Conservation (phyloP, 2,329 filamentous ascomycete species). For the Pyricularia pennisetigena region DNA sequence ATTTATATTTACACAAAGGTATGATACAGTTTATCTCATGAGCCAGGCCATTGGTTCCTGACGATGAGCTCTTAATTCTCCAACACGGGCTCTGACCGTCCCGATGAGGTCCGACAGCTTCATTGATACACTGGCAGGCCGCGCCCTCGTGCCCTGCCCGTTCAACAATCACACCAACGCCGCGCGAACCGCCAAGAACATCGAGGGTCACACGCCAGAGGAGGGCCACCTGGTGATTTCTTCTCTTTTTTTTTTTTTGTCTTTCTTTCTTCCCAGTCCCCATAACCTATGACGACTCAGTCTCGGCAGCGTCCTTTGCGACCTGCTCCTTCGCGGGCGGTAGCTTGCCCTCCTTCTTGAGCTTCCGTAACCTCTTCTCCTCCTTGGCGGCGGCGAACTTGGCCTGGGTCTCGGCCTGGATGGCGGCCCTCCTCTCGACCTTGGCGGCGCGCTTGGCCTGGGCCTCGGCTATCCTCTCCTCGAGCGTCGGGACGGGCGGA, state of each 20-base stretch:
- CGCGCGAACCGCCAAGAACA: background rate
- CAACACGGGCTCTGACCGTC: background rate
- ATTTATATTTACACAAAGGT: background rate
- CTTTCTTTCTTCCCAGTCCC: background rate
- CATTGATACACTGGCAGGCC: background rate
- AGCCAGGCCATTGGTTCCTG: background rate
- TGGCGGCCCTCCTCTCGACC: slow-evolving; percentile 37
- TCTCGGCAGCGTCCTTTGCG: background rate
- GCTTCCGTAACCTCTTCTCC: background rate
- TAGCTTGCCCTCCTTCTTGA: slow-evolving; percentile 2
- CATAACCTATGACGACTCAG: background rate
- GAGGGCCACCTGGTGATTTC: background rate
- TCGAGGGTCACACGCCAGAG: background rate
- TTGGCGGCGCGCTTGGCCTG: slow-evolving; percentile 47
- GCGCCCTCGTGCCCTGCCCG: background rate
- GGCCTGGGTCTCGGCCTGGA: slow-evolving; percentile 12
- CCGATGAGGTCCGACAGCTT: background rate
- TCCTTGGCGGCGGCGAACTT: slow-evolving; percentile 1
- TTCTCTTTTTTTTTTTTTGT: too few relatives aligned
- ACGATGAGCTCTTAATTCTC: background rate
- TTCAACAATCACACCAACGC: background rate
- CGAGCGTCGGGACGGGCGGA: slow-evolving; percentile 53
- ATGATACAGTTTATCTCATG: background rate
- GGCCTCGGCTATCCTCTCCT: slow-evolving; percentile 47
- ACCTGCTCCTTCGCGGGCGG: slow-evolving; percentile 5